phyloP scores from a whole-genome alignment of 257 asterid species.

The Nicotiana attenuata region DNA sequence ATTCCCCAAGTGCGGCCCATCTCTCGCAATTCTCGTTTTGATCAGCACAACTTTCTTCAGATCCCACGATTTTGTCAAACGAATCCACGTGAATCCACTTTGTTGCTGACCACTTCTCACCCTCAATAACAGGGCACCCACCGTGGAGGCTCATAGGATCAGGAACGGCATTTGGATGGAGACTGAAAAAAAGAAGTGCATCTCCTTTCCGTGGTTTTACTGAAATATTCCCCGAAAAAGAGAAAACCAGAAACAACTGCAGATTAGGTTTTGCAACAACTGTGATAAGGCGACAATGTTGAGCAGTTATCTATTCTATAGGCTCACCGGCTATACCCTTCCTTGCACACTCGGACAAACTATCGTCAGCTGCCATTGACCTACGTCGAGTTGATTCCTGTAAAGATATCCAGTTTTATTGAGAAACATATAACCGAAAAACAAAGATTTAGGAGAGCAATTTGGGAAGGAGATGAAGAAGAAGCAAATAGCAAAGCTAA shows the following conservation, averaged over 20 bases:
- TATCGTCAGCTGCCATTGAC: conserved; percentile 50
- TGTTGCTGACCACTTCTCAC: conserved; percentile 98
- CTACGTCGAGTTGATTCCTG: conserved; percentile 71
- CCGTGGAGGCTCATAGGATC: conserved; percentile 82
- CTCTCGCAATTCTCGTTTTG: conserved; percentile 51
- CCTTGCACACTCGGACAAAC: conserved; percentile 76
- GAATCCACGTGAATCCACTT: conserved; percentile 94
- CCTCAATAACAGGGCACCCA: conserved; percentile 93
- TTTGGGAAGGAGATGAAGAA: not conserved
- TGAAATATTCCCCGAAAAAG: conserved; percentile 17
- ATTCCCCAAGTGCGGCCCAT: conserved; percentile 98
- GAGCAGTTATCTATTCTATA: not conserved
- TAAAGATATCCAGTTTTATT: conserved; percentile 13
- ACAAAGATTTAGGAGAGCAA: not conserved
- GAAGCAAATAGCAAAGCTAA: conserved; percentile 2
- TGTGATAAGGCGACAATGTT: not conserved
- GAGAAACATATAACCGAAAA: not conserved
- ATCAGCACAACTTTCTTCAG: conserved; percentile 50
- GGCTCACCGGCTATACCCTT: conserved; percentile 85
- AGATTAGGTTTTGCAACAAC: conserved; percentile 7
- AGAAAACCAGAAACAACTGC: not conserved
- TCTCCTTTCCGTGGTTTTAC: conserved; percentile 95
- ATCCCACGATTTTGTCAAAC: conserved; percentile 55
- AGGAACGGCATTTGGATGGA: conserved; percentile 63
- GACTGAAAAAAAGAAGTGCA: conserved; percentile 87